Conservation (phyloP, 139 green algal genomes). For the Chlorella sp. region DNA sequence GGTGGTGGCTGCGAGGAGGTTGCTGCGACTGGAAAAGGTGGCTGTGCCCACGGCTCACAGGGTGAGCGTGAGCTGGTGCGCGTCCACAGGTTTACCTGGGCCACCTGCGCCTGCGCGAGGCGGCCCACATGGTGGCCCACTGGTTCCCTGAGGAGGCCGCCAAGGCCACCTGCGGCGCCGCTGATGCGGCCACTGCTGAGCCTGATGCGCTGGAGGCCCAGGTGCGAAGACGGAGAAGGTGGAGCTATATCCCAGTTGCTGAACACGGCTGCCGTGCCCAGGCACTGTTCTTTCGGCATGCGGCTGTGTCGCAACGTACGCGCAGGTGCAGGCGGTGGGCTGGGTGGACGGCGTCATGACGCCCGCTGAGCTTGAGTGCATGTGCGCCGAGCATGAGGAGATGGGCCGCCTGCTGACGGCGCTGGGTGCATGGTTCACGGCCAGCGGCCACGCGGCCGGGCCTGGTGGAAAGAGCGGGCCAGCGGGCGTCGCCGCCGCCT, state of each 20-base stretch:
- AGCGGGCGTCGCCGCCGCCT: too few relatives aligned
- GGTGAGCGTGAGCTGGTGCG: too few relatives aligned
- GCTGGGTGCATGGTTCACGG: neutral
- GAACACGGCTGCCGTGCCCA: too few relatives aligned
- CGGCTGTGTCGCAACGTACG: neutral
- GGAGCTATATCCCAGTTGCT: too few relatives aligned
- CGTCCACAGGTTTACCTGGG: slow-evolving; percentile 31
- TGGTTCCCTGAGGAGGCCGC: slow-evolving; percentile 12
- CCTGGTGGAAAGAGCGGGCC: too few relatives aligned
- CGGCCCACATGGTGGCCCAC: slow-evolving; percentile 14
- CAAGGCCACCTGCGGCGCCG: neutral
- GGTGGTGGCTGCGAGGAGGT: too few relatives aligned
- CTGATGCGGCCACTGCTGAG: neutral
- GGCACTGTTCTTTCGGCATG: too few relatives aligned
- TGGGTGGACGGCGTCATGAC: slow-evolving; percentile 8
- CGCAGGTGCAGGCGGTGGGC: too few relatives aligned
- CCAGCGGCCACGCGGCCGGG: too few relatives aligned
- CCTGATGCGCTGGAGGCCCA: neutral
- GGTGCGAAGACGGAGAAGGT: too few relatives aligned
- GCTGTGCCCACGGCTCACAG: too few relatives aligned
- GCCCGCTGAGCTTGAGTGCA: slow-evolving; percentile 22
- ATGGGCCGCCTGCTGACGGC: slow-evolving; percentile 11
- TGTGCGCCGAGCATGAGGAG: slow-evolving; percentile 25
- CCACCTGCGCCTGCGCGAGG: slow-evolving; percentile 5
- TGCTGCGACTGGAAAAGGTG: too few relatives aligned